A percentile compares a stretch with the other conserved stretches of the same genome.
These are phyloP conservation scores for Tetrahymena malaccensis DNA, from an alignment of 73 alveolate species.

Conservation along the genomic window DNA sequence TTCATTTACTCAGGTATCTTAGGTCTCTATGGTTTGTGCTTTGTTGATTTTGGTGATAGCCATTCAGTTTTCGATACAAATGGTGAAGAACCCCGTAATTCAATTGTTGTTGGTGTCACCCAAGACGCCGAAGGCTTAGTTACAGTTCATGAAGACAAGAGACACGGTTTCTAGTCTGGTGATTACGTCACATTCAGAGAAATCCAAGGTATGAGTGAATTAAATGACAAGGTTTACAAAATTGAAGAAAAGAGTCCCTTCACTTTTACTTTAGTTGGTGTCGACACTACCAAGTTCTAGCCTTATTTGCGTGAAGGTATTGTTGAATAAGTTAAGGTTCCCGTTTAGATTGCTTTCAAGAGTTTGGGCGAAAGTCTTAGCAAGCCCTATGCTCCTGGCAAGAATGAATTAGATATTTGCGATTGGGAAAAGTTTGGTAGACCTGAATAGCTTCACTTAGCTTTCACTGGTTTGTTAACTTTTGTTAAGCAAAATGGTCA, in stretches of 20 bases:
- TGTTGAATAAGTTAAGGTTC: constrained; percentile 86
- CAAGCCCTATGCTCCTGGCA: constrained; percentile 70
- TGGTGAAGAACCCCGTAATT: constrained; percentile 95
- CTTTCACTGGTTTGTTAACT: constrained; percentile 51
- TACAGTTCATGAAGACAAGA: constrained; percentile 87
- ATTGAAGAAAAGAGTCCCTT: constrained; percentile 66
- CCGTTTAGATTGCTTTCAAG: constrained; percentile 50
- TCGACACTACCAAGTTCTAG: constrained; percentile 83
- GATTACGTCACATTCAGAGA: constrained; percentile 88
- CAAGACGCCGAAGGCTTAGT: constrained; percentile 69
- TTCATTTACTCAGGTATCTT: constrained; percentile 65
- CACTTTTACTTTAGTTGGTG: constrained; percentile 44
- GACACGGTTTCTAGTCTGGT: constrained; percentile 87
- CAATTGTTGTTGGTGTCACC: constrained; percentile 73
- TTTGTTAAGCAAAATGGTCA: constrained; percentile 49
- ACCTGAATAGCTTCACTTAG: constrained; percentile 74
- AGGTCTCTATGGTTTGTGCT: constrained; percentile 88
- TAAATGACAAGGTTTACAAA: constrained; percentile 62
- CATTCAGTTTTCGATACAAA: constrained; percentile 64
- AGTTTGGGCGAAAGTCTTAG: constrained; percentile 40
- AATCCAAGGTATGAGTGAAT: constrained; percentile 94
- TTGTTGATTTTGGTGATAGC: constrained; percentile 92
- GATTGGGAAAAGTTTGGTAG: constrained; percentile 82
- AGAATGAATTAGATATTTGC: constrained; percentile 63
- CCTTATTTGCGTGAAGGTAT: constrained; percentile 91